Evolutionary conservation across 352 stramenopile genomes (phyloP).

Genomic region (Globisporangium recalcitrans): DNA sequence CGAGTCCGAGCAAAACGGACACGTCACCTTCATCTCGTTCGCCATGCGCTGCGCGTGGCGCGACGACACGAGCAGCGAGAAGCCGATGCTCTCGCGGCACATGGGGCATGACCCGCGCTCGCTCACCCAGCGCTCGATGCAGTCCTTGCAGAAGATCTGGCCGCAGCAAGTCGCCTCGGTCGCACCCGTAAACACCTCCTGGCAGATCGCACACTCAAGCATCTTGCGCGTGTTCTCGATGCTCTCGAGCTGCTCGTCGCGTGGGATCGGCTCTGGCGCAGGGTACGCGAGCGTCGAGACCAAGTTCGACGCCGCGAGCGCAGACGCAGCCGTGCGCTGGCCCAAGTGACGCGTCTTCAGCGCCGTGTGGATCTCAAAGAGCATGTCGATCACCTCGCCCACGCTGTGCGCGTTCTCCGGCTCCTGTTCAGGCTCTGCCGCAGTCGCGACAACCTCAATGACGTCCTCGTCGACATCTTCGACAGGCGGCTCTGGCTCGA

Average conservation of each 20-base stretch:
- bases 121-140: slow-evolving; percentile 82
- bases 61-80: slow-evolving; percentile 55
- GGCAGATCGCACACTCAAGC: slow-evolving; percentile 83
- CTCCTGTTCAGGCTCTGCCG: slow-evolving; percentile 23
- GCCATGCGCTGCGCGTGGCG: slow-evolving; percentile 79
- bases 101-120: slow-evolving; percentile 77
- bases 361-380: slow-evolving; percentile 83
- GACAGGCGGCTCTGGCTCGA: slow-evolving; percentile 7
- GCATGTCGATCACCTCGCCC: slow-evolving; percentile 71
- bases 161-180: slow-evolving; percentile 80
- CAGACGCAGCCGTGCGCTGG: slow-evolving; percentile 68
- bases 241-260: slow-evolving; percentile 72
- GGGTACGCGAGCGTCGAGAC: slow-evolving; percentile 67
- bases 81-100: slow-evolving; percentile 71
- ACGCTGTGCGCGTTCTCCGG: slow-evolving; percentile 33
- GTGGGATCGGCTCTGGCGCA: slow-evolving; percentile 40
- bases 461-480: slow-evolving; percentile 11
- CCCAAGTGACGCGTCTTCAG: slow-evolving; percentile 75
- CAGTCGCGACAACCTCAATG: slow-evolving; percentile 9
- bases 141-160: slow-evolving; percentile 82
- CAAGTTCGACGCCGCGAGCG: slow-evolving; percentile 68
- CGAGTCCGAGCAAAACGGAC: slow-evolving; percentile 48
- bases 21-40: slow-evolving; percentile 80
- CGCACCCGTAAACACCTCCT: slow-evolving; percentile 70
- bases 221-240: slow-evolving; percentile 82